Evolutionary conservation across 1,139 yeast genomes (phyloP).

Genomic region (Suhomyces choctaworum): DNA sequence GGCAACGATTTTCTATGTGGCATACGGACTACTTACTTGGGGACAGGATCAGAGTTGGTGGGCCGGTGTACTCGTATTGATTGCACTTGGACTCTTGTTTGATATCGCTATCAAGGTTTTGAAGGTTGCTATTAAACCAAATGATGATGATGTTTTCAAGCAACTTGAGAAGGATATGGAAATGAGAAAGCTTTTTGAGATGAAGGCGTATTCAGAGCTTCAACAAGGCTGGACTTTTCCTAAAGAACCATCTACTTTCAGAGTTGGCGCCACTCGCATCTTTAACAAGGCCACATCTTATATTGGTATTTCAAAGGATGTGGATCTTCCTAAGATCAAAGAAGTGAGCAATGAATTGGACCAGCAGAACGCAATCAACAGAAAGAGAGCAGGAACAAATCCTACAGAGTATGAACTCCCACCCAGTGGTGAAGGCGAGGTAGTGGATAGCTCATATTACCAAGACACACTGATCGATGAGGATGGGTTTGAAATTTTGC

Average conservation of each 20-base stretch:
- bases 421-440: slow-evolving; percentile 51
- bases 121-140: slow-evolving; percentile 58
- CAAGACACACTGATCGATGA: slow-evolving; percentile 18
- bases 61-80: slow-evolving; percentile 65
- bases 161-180: slow-evolving; percentile 69
- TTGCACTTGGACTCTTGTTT: slow-evolving; percentile 58
- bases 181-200: slow-evolving; percentile 69
- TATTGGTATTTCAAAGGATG: slow-evolving; percentile 5
- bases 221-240: slow-evolving; percentile 79
- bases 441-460: slow-evolving; percentile 26
- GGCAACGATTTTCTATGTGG: slow-evolving; percentile 69
- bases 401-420: slow-evolving; percentile 48
- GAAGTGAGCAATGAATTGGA: background rate
- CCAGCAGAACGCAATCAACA: slow-evolving; percentile 26
- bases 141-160: slow-evolving; percentile 79
- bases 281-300: slow-evolving; percentile 12
- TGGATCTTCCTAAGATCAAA: slow-evolving; percentile 2
- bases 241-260: slow-evolving; percentile 39
- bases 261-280: slow-evolving; percentile 14
- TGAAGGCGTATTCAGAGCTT: slow-evolving; percentile 69
- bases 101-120: slow-evolving; percentile 66
- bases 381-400: slow-evolving; percentile 55
- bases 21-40: slow-evolving; percentile 67
- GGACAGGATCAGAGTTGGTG: slow-evolving; percentile 85
- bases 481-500: slow-evolving; percentile 57